phyloP scores from a whole-genome alignment of 2,329 filamentous ascomycete species.

The Cryphonectria japonica region DNA sequence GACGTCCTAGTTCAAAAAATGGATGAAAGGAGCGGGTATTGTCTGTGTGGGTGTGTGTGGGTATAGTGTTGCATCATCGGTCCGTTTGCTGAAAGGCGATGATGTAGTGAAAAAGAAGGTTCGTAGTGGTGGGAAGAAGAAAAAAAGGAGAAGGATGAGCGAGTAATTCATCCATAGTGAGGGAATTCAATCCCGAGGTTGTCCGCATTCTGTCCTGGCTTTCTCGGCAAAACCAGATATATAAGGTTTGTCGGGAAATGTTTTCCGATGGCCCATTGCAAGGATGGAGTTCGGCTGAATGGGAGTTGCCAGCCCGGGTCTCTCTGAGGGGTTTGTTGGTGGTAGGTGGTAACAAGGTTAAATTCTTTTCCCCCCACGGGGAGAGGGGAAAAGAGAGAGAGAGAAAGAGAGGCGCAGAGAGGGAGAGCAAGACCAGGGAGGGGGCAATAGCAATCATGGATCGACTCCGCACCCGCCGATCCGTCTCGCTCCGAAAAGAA shows the following conservation, averaged over 20 bases:
- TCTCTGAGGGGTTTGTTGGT: not conserved
- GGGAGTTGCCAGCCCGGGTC: not conserved
- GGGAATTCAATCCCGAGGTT: not conserved
- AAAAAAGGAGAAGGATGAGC: not conserved
- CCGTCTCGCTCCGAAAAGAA: constrained; percentile 1
- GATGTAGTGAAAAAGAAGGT: not conserved
- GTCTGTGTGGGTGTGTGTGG: not conserved
- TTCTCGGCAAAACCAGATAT: not conserved
- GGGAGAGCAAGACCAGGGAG: not conserved
- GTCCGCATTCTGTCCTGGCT: not conserved
- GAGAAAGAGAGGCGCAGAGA: too few relatives aligned
- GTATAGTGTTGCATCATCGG: not conserved
- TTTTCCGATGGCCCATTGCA: not conserved
- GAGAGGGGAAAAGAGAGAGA: not conserved
- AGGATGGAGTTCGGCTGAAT: constrained; percentile 7
- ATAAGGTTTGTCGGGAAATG: not conserved
- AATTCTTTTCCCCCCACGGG: too few relatives aligned
- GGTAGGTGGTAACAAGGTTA: not conserved
- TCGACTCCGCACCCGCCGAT: constrained; percentile 23
- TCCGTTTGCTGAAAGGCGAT: not conserved
- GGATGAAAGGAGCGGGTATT: not conserved
- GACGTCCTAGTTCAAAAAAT: not conserved
- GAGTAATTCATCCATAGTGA: not conserved
- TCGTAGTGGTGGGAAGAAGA: too few relatives aligned
- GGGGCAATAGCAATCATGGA: not conserved